Evolutionary conservation across 2,329 filamentous ascomycete genomes (phyloP), one percentile per base, ranked within the genome.

Genomic region (Cladosporium sp.): DNA sequence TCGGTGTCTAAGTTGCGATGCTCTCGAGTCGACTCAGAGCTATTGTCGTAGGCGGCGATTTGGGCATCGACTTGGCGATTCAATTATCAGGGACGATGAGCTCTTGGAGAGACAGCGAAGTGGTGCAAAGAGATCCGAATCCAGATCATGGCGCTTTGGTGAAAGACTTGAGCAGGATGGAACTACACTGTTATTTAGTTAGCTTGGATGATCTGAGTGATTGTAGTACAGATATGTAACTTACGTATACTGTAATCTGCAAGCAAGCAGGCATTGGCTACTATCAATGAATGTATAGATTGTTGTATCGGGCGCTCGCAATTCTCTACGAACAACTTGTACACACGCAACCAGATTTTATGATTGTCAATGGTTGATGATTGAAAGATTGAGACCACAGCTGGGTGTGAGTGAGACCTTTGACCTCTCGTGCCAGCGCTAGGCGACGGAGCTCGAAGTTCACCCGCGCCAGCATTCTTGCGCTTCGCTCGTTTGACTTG

Each of bases 381-480:
- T 11, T 47, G 41, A 47, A 47, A 24, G 41, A 55, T 18, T 55
- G 52, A 55, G 28, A 28, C 28, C 52, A 34, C 52, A 55, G 52
- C 52, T 55, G 18, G 28, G 52, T 32, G 28, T 26, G 24, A 51
- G 28, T 30, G 28, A 32, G 30, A 32, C 30, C 30, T 32, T 32
- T 4, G 49, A 55, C 52, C 41, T 47, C 41, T 47, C n/a, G n/a
- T 21, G 41, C n/a, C n/a, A 47, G n/a, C 52, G 52, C 52, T 55
- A 55, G 28, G 52, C 52, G 28, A 55, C 52, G 52, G 52, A 55
- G 52, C 52, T 55, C 30, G 32, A 55, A 55, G 52, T 58, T 58
- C 55, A 41, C 55, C 34, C 55, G 54, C 51, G 52, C 52, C 18
- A 21, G 57, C 57, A 59, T 41, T 62, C 59, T 62, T 62, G 41